phyloP scores from a whole-genome alignment of 106 monocot genomes.

The Dendrobium chrysotoxum region DNA sequence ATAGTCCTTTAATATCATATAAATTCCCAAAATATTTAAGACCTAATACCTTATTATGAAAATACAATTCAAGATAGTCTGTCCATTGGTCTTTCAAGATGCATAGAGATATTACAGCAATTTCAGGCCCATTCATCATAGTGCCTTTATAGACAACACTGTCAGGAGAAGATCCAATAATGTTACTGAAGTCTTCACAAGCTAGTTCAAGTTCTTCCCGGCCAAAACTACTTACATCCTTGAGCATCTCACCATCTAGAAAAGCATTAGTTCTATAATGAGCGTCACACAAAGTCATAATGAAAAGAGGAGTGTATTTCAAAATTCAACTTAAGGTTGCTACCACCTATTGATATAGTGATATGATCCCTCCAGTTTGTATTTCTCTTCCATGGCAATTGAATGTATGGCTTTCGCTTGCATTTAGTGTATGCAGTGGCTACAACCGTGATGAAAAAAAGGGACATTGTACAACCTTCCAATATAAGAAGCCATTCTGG shows the following conservation, averaged over 20 bases:
- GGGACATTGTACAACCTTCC: constrained; percentile 58
- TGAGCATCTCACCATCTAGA: constrained; percentile 64
- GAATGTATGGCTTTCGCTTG: constrained; percentile 25
- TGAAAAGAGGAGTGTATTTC: neutral
- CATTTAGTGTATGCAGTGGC: constrained; percentile 30
- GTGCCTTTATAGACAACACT: constrained; percentile 87
- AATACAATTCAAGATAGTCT: constrained; percentile 60
- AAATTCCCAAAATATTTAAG: neutral
- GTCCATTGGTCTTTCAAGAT: constrained; percentile 60
- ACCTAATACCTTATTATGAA: constrained; percentile 55
- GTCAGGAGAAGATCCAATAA: constrained; percentile 75
- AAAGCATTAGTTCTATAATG: neutral
- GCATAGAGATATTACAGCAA: constrained; percentile 79
- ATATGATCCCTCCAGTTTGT: constrained; percentile 33
- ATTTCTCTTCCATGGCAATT: constrained; percentile 43
- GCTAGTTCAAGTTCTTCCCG: constrained; percentile 87
- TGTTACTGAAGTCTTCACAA: constrained; percentile 99
- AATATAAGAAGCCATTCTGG: constrained; percentile 70
- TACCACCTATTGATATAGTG: constrained; percentile 48
- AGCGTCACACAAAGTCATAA: neutral
- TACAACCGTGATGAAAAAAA: constrained; percentile 33
- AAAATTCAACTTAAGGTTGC: neutral
- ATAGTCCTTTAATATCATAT: neutral
- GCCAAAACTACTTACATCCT: constrained; percentile 50
- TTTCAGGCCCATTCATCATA: constrained; percentile 72